Base-by-base conservation (phyloP, 306 rosid species). In the Ziziphus jujuba region DNA sequence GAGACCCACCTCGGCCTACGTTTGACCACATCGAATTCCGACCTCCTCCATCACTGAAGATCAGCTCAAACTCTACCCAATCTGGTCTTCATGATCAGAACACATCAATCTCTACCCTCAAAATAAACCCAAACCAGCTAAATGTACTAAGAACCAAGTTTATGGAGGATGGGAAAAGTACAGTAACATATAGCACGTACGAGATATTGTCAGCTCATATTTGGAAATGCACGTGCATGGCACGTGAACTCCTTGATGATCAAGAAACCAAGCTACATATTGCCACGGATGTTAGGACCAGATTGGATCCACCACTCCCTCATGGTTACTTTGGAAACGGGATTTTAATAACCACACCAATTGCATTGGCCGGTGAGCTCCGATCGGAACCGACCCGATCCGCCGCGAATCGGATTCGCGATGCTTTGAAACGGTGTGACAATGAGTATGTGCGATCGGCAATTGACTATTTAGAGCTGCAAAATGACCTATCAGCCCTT, bases 201-300 rank as follows among this genome's bases (percentile, higher is more conserved):
- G 97, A 80, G 84, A 87, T 90, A 89, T 24, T 90, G 50, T 80
- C 95, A 0, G 97, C 91, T 44, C 95, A 91, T 38, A 87, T 91
- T 2, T 91, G 97, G 97, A 75, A 83, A 52, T 71, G 79, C 25
- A 75, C 73, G 0, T 87, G 90, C 87, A 75, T 52, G 65, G 96
- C 97, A 9, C 85, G 97, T 6, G 81, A 57, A 21, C 87, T 87
- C 1, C 82, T 89, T 0, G 80, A 77, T 4, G 93, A 84, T 63
- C 97, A 88, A 70, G 91, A 83, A 10, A 81, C 89, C 12, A 89
- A 83, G 38, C 47, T 91, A 53, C 83, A 84, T 71, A 78, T 91
- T 31, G 91, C 91, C 19, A 86, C 89, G 2, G 95, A 89, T 70
- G 96, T 95, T 57, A 63, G 98, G 79, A 40, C 89, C 20, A 87